A percentile compares a stretch with the other conserved stretches of the same genome.
These are phyloP conservation scores for Cornus controversa DNA, from an alignment of 148 eudicot genomes.

Conservation along the genomic window DNA sequence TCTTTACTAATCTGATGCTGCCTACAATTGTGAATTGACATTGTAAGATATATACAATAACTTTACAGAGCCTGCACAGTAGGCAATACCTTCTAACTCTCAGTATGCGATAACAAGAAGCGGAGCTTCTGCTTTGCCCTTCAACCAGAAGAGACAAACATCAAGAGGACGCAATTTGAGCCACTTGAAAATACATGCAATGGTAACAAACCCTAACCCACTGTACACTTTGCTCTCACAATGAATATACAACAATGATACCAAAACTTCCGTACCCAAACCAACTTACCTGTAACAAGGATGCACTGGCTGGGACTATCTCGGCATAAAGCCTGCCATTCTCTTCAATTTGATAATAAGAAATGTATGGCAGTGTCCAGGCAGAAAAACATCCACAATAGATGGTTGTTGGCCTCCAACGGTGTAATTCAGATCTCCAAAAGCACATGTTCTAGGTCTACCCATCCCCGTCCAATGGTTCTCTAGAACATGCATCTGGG, in stretches of 20 bases:
- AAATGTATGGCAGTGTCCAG: conserved; percentile 16
- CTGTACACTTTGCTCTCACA: conserved; percentile 63
- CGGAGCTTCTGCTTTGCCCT: conserved; percentile 22
- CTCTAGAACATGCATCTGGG: conserved; percentile 34
- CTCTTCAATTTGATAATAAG: neutral
- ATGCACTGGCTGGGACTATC: conserved; percentile 24
- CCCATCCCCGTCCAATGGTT: conserved; percentile 45
- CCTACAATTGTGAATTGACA: conserved; percentile 25
- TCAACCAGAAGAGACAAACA: conserved; percentile 18
- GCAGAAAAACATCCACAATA: conserved; percentile 4
- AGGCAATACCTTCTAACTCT: conserved; percentile 42
- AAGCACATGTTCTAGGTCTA: conserved; percentile 23
- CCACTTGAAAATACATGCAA: conserved; percentile 34
- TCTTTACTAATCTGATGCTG: conserved; percentile 11
- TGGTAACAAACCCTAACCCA: conserved; percentile 44
- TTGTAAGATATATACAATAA: conserved; percentile 44
- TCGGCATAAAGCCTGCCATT: conserved; percentile 17
- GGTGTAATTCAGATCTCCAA: neutral
- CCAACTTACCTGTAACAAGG: conserved; percentile 17
- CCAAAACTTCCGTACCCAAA: conserved; percentile 39
- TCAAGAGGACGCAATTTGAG: conserved; percentile 22
- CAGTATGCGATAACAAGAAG: conserved; percentile 53
- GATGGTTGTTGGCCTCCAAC: neutral
- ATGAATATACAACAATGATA: conserved; percentile 66
- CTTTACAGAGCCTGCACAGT: conserved; percentile 50